Evolutionary conservation across 495 filamentous ascomycete species (phyloP).

Genomic region (Cryomyces antarcticus): DNA sequence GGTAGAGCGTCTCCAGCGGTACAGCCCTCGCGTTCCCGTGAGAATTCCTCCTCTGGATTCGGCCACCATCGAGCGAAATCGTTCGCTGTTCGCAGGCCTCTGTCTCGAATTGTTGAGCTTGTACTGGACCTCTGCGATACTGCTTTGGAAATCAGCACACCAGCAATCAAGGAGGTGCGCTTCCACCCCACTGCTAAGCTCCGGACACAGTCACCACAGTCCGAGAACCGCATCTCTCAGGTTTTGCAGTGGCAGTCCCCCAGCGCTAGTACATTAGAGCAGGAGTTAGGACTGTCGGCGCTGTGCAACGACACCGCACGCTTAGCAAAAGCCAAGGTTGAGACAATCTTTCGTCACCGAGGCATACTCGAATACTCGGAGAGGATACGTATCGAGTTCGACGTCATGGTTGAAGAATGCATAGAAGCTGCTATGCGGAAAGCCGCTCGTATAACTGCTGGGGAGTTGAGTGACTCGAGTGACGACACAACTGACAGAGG

Average conservation of each 20-base stretch:
- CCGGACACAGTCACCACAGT: constrained; percentile 83
- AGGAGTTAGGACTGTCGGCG: constrained; percentile 77
- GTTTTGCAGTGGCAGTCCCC: constrained; percentile 92
- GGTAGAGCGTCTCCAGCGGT: constrained; percentile 47
- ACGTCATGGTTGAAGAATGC: constrained; percentile 78
- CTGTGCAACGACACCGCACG: constrained; percentile 75
- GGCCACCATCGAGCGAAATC: constrained; percentile 55
- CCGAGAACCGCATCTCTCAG: constrained; percentile 78
- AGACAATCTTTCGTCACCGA: constrained; percentile 76
- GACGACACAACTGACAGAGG: constrained; percentile 30
- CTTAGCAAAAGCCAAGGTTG: constrained; percentile 68
- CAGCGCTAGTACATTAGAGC: constrained; percentile 72
- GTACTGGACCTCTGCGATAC: constrained; percentile 92
- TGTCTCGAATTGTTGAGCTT: constrained; percentile 82
- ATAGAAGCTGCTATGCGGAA: constrained; percentile 82
- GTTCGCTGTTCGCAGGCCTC: constrained; percentile 74
- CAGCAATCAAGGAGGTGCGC: constrained; percentile 66
- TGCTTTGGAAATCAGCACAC: constrained; percentile 80
- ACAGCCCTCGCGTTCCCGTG: constrained; percentile 50
- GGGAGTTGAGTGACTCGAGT: constrained; percentile 57
- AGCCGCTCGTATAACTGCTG: constrained; percentile 69
- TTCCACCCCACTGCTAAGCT: constrained; percentile 42
- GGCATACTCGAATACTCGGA: constrained; percentile 91
- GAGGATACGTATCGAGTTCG: constrained; percentile 82
- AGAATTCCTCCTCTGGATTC: constrained; percentile 51